Evolutionary conservation across 805 yeast genomes (phyloP).

Genomic region (Starmerella geochares): DNA sequence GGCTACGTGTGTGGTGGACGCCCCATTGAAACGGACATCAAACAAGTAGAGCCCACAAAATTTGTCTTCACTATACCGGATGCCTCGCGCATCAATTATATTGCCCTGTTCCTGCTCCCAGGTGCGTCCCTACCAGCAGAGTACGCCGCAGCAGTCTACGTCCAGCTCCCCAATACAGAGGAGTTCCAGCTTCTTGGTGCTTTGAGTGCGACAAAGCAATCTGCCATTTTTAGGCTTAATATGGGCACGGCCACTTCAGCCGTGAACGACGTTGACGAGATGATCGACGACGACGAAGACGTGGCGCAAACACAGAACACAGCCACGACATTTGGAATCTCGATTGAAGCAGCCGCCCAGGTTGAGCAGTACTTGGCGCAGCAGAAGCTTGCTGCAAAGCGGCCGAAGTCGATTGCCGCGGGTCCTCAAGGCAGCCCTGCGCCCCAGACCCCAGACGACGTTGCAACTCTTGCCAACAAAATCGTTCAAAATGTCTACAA

Average conservation of each 20-base stretch:
- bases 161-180: constrained; percentile 56
- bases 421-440: constrained; percentile 34
- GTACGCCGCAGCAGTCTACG: constrained; percentile 76
- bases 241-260: constrained; percentile 28
- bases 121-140: constrained; percentile 58
- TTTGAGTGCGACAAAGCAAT: constrained; percentile 52
- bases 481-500: constrained; percentile 90
- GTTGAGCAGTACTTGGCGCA: constrained; percentile 48
- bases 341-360: constrained; percentile 65
- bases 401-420: constrained; percentile 10
- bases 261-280: constrained; percentile 42
- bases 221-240: constrained; percentile 81
- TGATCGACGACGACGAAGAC: constrained; percentile 43
- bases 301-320: constrained; percentile 14
- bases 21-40: constrained; percentile 38
- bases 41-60: constrained; percentile 59
- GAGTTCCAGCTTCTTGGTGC: constrained; percentile 34
- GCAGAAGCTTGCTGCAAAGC: constrained; percentile 11
- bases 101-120: constrained; percentile 78
- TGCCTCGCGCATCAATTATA: constrained; percentile 60
- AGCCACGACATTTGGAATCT: constrained; percentile 60
- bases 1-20: constrained; percentile 71
- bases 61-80: constrained; percentile 54
- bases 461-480: constrained; percentile 66
- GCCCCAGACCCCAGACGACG: constrained; percentile 25